Evolutionary conservation across 2,329 filamentous ascomycete species (phyloP).

Genomic region (Teratosphaeria nubilosa): DNA sequence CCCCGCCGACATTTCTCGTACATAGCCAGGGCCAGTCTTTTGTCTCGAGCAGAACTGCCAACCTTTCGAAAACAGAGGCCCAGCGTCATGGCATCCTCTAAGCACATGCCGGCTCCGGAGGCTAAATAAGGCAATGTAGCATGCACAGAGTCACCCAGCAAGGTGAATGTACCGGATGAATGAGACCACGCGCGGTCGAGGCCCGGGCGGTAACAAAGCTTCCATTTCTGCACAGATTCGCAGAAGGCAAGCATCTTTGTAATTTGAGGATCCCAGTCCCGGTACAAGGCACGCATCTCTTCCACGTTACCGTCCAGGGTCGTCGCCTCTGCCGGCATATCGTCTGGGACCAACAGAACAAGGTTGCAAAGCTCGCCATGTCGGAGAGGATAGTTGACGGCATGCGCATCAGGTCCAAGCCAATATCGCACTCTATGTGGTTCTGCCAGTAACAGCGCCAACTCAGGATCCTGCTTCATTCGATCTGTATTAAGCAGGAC

Average conservation of each 20-base stretch:
- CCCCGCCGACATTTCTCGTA: neutral
- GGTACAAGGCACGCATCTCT: slow-evolving; percentile 45
- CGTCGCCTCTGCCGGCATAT: slow-evolving; percentile 36
- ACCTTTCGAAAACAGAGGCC: neutral
- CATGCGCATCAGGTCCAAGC: slow-evolving; percentile 43
- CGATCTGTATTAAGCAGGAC: slow-evolving; percentile 36
- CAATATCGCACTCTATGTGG: slow-evolving; percentile 42
- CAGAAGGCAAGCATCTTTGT: slow-evolving; percentile 52
- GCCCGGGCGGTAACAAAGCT: slow-evolving; percentile 17
- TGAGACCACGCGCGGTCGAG: slow-evolving; percentile 24
- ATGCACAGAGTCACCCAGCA: slow-evolving; percentile 57
- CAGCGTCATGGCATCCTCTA: slow-evolving; percentile 46
- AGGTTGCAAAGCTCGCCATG: slow-evolving; percentile 42
- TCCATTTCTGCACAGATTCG: slow-evolving; percentile 33
- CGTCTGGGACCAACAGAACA: slow-evolving; percentile 42
- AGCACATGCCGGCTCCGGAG: slow-evolving; percentile 58
- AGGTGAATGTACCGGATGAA: slow-evolving; percentile 21
- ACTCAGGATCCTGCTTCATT: slow-evolving; percentile 38
- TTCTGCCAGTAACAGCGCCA: slow-evolving; percentile 35
- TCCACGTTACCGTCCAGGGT: slow-evolving; percentile 42
- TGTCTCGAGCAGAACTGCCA: neutral
- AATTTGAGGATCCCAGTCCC: slow-evolving; percentile 50
- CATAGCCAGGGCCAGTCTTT: neutral
- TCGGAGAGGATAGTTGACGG: slow-evolving; percentile 43
- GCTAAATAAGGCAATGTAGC: slow-evolving; percentile 58